phyloP scores from a whole-genome alignment of 331 rosid genomes.

The Ulmus americana region DNA sequence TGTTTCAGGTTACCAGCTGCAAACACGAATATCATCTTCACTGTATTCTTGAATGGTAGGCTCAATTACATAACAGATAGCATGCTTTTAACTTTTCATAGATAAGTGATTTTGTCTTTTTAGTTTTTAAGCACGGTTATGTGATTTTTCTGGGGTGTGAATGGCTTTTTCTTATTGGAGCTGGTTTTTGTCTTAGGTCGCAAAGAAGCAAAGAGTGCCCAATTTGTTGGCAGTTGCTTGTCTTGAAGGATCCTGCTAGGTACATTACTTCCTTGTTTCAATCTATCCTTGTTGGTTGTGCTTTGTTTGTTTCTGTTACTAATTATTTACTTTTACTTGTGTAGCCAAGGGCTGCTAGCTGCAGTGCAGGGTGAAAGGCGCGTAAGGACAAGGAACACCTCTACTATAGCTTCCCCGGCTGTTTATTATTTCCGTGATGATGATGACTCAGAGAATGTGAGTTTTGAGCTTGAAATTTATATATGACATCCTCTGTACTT shows the following conservation, averaged over 20 bases:
- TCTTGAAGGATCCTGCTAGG: slow-evolving; percentile 79
- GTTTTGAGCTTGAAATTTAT: slow-evolving; percentile 6
- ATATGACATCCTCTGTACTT: slow-evolving; percentile 5
- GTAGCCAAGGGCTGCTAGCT: slow-evolving; percentile 85
- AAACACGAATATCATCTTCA: slow-evolving; percentile 94
- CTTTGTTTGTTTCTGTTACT: not conserved
- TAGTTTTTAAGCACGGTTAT: not conserved
- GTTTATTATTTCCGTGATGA: slow-evolving; percentile 25
- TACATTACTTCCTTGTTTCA: slow-evolving; percentile 12
- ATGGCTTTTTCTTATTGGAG: not conserved
- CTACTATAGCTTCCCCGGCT: slow-evolving; percentile 33
- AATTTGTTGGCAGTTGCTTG: slow-evolving; percentile 75
- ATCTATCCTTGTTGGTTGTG: not conserved
- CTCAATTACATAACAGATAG: slow-evolving; percentile 4
- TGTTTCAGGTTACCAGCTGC: slow-evolving; percentile 76
- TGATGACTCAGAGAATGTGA: slow-evolving; percentile 31
- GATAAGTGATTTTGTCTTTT: not conserved
- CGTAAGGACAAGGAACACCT: slow-evolving; percentile 40
- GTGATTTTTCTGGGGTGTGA: not conserved
- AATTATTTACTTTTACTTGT: slow-evolving; percentile 18
- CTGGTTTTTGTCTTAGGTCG: slow-evolving; percentile 30
- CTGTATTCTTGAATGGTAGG: slow-evolving; percentile 91
- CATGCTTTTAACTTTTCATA: not conserved
- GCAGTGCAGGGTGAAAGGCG: slow-evolving; percentile 60
- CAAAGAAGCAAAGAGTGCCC: slow-evolving; percentile 92